These are phyloP conservation scores for Sugiyamaella japonica DNA, from an alignment of 1,139 yeast species.

Conservation along the genomic window DNA sequence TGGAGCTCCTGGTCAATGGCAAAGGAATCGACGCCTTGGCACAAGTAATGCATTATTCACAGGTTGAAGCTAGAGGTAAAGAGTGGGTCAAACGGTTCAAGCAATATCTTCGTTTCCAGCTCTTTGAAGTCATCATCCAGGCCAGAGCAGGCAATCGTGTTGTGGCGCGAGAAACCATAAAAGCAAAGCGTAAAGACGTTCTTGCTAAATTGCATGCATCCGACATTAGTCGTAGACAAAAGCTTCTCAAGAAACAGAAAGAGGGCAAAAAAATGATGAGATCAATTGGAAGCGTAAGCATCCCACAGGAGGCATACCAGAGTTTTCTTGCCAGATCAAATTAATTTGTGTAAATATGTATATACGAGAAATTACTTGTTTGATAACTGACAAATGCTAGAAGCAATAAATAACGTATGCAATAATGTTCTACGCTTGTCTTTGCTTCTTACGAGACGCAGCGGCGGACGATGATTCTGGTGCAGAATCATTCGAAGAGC, in stretches of 20 bases:
- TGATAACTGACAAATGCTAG: background rate
- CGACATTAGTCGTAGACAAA: slow-evolving; percentile 86
- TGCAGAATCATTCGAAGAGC: slow-evolving; percentile 5
- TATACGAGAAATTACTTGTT: background rate
- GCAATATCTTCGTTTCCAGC: slow-evolving; percentile 73
- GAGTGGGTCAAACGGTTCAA: slow-evolving; percentile 83
- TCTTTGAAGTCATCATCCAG: slow-evolving; percentile 91
- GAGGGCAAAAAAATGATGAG: slow-evolving; percentile 90
- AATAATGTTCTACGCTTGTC: slow-evolving; percentile 11
- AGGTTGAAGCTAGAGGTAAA: slow-evolving; percentile 68
- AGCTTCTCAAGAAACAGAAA: slow-evolving; percentile 82
- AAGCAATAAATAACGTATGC: background rate
- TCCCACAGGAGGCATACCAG: slow-evolving; percentile 75
- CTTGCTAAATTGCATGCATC: slow-evolving; percentile 90
- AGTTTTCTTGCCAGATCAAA: slow-evolving; percentile 39
- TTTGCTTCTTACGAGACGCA: slow-evolving; percentile 11
- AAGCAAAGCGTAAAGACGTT: slow-evolving; percentile 92
- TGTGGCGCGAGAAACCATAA: slow-evolving; percentile 88
- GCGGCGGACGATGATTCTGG: slow-evolving; percentile 5
- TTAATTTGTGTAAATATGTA: slow-evolving; percentile 1
- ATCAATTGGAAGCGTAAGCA: slow-evolving; percentile 71
- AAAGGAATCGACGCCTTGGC: slow-evolving; percentile 89
- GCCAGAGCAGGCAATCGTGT: slow-evolving; percentile 83
- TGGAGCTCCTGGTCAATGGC: slow-evolving; percentile 89
- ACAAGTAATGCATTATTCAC: slow-evolving; percentile 81